Percentiles rank a stretch among this genome's conserved stretches.
phyloP scores from a whole-genome alignment of 441 rosid species.

The Erodium chrysanthum region DNA sequence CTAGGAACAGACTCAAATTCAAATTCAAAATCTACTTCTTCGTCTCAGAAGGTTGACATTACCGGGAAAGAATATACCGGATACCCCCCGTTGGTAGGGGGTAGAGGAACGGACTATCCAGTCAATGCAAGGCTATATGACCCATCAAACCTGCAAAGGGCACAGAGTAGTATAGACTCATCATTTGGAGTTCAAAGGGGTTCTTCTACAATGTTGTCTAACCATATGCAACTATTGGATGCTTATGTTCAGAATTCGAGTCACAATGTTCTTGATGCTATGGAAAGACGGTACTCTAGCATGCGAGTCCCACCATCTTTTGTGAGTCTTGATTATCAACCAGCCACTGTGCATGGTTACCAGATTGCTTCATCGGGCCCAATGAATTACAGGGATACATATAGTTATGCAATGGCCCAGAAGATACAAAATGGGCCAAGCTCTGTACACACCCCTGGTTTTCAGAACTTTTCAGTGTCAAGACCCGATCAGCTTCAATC shows the following conservation, averaged over 20 bases:
- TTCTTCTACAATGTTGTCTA: constrained; percentile 47
- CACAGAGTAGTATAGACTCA: constrained; percentile 41
- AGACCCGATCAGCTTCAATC: constrained; percentile 12
- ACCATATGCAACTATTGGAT: constrained; percentile 39
- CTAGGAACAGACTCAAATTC: constrained; percentile 39
- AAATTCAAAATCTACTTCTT: constrained; percentile 36
- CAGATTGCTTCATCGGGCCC: constrained; percentile 44
- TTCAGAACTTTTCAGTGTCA: constrained; percentile 27
- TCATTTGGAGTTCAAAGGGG: constrained; percentile 47
- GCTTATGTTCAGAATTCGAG: constrained; percentile 43
- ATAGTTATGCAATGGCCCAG: constrained; percentile 42
- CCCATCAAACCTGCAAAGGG: constrained; percentile 47
- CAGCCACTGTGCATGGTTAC: constrained; percentile 74
- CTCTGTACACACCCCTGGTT: constrained; percentile 21
- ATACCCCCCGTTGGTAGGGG: no score
- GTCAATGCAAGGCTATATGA: constrained; percentile 39
- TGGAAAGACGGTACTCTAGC: constrained; percentile 24
- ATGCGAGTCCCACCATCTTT: constrained; percentile 35
- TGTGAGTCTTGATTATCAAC: constrained; percentile 58
- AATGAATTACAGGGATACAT: constrained; percentile 43
- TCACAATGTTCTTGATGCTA: constrained; percentile 22
- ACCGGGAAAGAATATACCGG: constrained; percentile 32
- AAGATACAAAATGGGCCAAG: constrained; percentile 44
- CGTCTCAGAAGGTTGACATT: constrained; percentile 39
- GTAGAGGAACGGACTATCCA: constrained; percentile 28